Evolutionary conservation across 345 rosid species (phyloP), one percentile per base, ranked within the genome.

Genomic region (Streptanthus diversifolius): DNA sequence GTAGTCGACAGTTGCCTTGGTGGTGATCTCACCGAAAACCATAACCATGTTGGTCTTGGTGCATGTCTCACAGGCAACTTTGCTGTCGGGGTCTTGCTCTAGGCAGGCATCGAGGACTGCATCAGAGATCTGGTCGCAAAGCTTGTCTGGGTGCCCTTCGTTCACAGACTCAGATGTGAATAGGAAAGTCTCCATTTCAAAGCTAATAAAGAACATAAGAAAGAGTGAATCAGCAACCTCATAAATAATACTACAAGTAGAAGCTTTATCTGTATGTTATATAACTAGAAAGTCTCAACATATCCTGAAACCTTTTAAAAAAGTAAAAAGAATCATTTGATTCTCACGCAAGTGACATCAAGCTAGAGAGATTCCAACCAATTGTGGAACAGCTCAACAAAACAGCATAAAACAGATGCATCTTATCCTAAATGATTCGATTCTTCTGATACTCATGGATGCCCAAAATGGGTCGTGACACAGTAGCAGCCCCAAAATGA

Each of bases 71-170:
- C 81, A 78, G 52, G 81, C 81, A 32, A 78, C 81, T 74, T 78
- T 78, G 70, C 81, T 78, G 62, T 78, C 81, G 1, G 81, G 81
- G 49, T 78, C 81, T 67, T 78, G 81, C 71, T 73, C 78, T 5
- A 78, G 81, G 75, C 81, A 78, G 49, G 81, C 81, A 27, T 78
- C 81, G 21, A 78, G 81, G 30, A 78, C 78, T 15, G 81, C 81
- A 2, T 78, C 81, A 32, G 81, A 78, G 66, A 78, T 69, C 78
- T 78, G 81, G 18, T 78, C 81, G 21, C 81, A 78, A 0, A 78
- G 78, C 44, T 78, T 78, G 78, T 78, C 81, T 49, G 81, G 81
- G 75, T 78, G 81, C 40, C 81, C 81, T 70, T 78, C 81, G 78
- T 78, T 78, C 62, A 78, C 81, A 15, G 81, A 78, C 70, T 78